Evolutionary conservation across 2,329 filamentous ascomycete genomes (phyloP), one percentile per base, ranked within the genome.

Genomic region (Arthrobotrys pseudoclavata): DNA sequence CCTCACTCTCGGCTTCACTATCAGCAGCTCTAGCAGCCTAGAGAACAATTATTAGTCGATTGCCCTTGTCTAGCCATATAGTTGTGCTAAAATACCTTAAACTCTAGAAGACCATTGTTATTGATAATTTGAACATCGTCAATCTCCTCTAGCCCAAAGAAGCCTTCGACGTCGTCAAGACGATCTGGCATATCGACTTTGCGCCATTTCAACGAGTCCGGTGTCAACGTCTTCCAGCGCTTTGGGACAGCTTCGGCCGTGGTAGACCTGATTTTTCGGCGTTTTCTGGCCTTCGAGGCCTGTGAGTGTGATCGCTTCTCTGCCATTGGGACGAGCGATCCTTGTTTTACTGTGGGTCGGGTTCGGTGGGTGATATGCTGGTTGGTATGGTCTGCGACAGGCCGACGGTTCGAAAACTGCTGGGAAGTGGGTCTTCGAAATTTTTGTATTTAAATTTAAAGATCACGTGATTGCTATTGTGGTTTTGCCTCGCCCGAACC

Each of bases 81-180:
- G 22, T 12, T 45, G 0, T 20, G 29, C 40, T 55, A 29, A 22
- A 15, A 66, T 82, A 85, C 85, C 83, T 84, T 84, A 79, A 85
- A 86, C 69, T 83, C 82, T 47, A 86, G 68, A 42, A 84, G 81
- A 40, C 85, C 86, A 6, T 89, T 89, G 31, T 91, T 87, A 79
- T 87, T 89, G 48, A 97, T 86, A n/a, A 99, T 87, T 31, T 97
- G 92, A 0, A 99, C 92, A 63, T 92, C 93, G 15, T 97, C 92
- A 55, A 98, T 91, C 82, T 98, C 94, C 82, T 99, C 94, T 1
- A 99, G 85, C 0, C 92, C 94, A 81, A 91, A 96, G 83, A 99
- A 97, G 0, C 96, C 96, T 79, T 96, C 94, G n/a, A 92, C 92
- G 84, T 97, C 93, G 53, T 95, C 90, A 81, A 94, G 86, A 82